phyloP scores from a whole-genome alignment of 345 rosid genomes.

The Capsella bursapastoris region DNA sequence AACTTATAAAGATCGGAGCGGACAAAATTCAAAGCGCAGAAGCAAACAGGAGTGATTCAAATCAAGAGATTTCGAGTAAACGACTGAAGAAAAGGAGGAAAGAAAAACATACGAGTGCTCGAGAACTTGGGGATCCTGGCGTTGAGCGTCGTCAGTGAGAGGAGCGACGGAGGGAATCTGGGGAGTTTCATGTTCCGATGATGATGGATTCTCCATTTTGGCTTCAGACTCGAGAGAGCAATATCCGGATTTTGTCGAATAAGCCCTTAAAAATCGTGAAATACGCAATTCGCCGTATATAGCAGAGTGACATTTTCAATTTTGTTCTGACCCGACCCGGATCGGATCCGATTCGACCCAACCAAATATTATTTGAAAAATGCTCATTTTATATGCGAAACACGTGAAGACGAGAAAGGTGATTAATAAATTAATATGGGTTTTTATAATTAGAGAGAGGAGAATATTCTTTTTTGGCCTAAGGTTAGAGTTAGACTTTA shows the following conservation, averaged over 20 bases:
- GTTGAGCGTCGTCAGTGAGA: constrained; percentile 25
- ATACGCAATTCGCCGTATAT: background rate
- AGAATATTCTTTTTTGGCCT: too few relatives aligned
- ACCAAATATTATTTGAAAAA: background rate
- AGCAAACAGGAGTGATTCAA: constrained; percentile 10
- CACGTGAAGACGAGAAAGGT: background rate
- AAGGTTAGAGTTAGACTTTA: too few relatives aligned
- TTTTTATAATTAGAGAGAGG: too few relatives aligned
- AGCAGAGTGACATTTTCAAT: background rate
- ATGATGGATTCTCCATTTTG: constrained; percentile 40
- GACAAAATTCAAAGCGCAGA: background rate
- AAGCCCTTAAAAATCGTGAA: constrained; percentile 24
- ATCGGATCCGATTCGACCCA: background rate
- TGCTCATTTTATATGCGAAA: background rate
- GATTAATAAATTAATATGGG: background rate
- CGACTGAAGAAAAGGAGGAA: constrained; percentile 11
- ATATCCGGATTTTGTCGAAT: background rate
- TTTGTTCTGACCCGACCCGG: constrained; percentile 9
- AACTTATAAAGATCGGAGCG: background rate
- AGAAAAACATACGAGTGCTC: constrained; percentile 32
- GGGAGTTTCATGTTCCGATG: constrained; percentile 27
- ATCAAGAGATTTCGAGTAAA: background rate
- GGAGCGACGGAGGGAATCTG: constrained; percentile 25
- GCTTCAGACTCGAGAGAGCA: background rate
- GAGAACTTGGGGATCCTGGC: constrained; percentile 21